Base-by-base conservation (phyloP, 495 filamentous ascomycete species). In the Chlorociboria aeruginascens region DNA sequence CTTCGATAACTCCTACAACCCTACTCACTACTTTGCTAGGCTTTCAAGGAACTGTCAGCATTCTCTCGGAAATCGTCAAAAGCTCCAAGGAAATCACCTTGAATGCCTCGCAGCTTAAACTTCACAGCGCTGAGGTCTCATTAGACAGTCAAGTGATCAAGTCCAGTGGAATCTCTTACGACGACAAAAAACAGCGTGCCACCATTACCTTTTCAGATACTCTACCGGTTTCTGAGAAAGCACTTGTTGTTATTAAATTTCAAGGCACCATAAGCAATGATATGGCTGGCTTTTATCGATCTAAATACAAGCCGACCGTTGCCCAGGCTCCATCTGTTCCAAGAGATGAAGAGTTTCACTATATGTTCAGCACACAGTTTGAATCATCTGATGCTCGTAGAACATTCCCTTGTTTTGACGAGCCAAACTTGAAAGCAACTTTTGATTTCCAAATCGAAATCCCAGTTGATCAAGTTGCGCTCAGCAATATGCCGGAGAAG, bases 311-410 rank as follows among this genome's bases (percentile, higher is more conserved):
- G 70, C 31, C 42, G 2, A 12, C 30, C 33, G 31, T 33, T 6
- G 3, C 42, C 7, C 42, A 28, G 17, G 42, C 42, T 11, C 29
- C 42, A 14, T 44, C 42, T 33, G 42, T 44, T n/a, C 42, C 42
- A 32, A 29, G 7, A n/a, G 85, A 92, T 42, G 70, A 73, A 34
- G 84, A 92, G 36, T 82, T 81, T 60, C 76, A 90, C 67, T 87
- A 88, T 66, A 95, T 95, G 90, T 78, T 93, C 62, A 88, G 82
- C 66, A 98, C 92, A 35, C 92, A 98, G 66, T 97, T 98, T 57
- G 92, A 98, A 68, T 82, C 88, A 36, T 95, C 88, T 60, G 92
- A 96, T 71, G 92, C 92, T 36, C 79, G 92, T 44, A 72, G 89
- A 54, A 89, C 89, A 16, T 93, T 98, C 64, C 92, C 92, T 38